These are phyloP conservation scores for Phytophthora quininea DNA, from an alignment of 352 stramenopile species.

Conservation along the genomic window DNA sequence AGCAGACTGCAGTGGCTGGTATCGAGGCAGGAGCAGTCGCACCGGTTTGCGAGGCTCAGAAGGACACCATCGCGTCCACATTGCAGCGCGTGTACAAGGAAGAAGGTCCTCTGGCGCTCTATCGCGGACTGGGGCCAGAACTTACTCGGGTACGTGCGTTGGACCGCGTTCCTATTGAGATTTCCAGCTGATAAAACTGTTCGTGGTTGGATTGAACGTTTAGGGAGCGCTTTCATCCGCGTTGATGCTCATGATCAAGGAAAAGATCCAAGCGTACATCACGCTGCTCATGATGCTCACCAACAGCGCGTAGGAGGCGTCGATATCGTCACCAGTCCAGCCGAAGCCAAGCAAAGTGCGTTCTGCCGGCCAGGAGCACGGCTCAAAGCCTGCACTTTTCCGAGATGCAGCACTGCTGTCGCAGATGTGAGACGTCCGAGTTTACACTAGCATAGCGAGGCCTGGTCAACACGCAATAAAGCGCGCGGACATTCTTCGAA, in stretches of 20 bases:
- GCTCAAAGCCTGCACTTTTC: background rate
- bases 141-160: slow-evolving; percentile 79
- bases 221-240: slow-evolving; percentile 95
- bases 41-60: slow-evolving; percentile 38
- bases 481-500: background rate
- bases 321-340: background rate
- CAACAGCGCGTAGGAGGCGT: slow-evolving; percentile 32
- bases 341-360: background rate
- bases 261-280: slow-evolving; percentile 95
- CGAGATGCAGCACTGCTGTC: background rate
- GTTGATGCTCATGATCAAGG: slow-evolving; percentile 98
- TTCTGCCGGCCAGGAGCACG: background rate
- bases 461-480: background rate
- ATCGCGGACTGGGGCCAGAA: slow-evolving; percentile 94
- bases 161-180: background rate
- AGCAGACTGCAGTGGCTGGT: slow-evolving; percentile 23
- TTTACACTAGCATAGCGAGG: background rate
- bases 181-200: background rate
- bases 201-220: slow-evolving; percentile 4
- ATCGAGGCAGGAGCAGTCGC: slow-evolving; percentile 12
- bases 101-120: slow-evolving; percentile 90
- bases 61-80: slow-evolving; percentile 82
- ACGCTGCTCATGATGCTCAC: slow-evolving; percentile 80
- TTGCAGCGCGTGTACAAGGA: slow-evolving; percentile 75
- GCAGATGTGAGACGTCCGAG: background rate